Evolutionary conservation across 1,284 basidiomycete genomes (phyloP), one percentile per base, ranked within the genome.

Genomic region (Heterobasidion occidentale): DNA sequence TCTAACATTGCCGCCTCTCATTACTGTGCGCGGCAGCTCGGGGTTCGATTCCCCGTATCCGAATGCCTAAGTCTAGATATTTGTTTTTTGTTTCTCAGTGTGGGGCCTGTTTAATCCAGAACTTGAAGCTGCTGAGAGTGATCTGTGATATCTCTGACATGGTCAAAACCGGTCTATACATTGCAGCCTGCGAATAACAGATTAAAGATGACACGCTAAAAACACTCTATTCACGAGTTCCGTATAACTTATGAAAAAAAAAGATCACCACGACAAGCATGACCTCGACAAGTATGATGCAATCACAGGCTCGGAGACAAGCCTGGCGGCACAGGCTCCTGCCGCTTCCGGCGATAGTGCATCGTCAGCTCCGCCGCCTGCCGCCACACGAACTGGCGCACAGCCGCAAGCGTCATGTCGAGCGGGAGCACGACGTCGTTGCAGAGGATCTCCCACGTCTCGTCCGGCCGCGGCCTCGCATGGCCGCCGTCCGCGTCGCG

Each of bases 381-480:
- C 65, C 82, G 80, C 92, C 93, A 92, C 57, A 94, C 79, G 65
- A 86, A 96, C 70, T 94, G 91, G 60, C 90, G 83, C 55, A 94
- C 87, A 35, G 88, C 88, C 4, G 90, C 94, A 36, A 98, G 78
- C 12, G 92, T 96, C 83, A 95, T 92, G 58, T 88, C 83, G 34
- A 89, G 74, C 33, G 92, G 88, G 35, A 98, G 76, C 11, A 91
- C 74, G 36, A 80, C 74, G 61, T 92, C 88, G 64, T 91, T 92
- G 70, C 94, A 97, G 42, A 96, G 68, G 47, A 98, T 84, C 72
- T 98, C 94, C 67, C 94, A 88, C 46, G 79, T 65, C 48, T 94
- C 88, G 63, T 95, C 92, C 1, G 89, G 81, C 17, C 68, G 69
- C 3, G 63, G 58, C 33, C 69, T 69, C 27, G 62, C 56, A 36